Conservation (phyloP, 2,329 filamentous ascomycete species). For the Pseudogymnoascus sp. region DNA sequence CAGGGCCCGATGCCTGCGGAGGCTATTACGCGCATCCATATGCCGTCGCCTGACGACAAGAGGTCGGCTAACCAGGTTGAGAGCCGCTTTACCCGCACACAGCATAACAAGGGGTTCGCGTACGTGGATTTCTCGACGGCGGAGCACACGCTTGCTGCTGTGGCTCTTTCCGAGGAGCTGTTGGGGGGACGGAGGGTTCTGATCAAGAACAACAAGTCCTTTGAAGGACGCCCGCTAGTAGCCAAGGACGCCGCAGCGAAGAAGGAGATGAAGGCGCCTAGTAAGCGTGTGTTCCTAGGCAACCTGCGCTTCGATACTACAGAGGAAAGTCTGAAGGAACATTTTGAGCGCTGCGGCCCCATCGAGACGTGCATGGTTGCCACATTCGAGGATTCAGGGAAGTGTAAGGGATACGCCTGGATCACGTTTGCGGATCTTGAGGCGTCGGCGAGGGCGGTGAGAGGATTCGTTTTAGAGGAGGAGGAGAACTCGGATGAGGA, state of each 20-base stretch:
- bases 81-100: slow-evolving; percentile 22
- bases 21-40: slow-evolving; percentile 67
- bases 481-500: slow-evolving; percentile 35
- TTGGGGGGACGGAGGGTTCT: slow-evolving; percentile 69
- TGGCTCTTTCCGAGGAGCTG: slow-evolving; percentile 78
- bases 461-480: slow-evolving; percentile 68
- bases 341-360: slow-evolving; percentile 78
- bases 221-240: slow-evolving; percentile 78
- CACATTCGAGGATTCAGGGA: slow-evolving; percentile 92
- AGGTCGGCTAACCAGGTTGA: slow-evolving; percentile 26
- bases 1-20: slow-evolving; percentile 58
- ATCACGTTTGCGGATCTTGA: slow-evolving; percentile 78
- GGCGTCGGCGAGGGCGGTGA: slow-evolving; percentile 66
- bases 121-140: slow-evolving; percentile 80
- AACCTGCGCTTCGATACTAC: slow-evolving; percentile 78
- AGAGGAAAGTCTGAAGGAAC: slow-evolving; percentile 68
- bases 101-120: slow-evolving; percentile 79
- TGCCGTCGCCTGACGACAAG: slow-evolving; percentile 40
- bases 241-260: slow-evolving; percentile 28
- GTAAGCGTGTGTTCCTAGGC: slow-evolving; percentile 78
- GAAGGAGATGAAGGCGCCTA: slow-evolving; percentile 52
- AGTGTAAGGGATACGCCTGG: slow-evolving; percentile 97
- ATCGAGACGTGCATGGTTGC: slow-evolving; percentile 80
- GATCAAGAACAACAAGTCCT: slow-evolving; percentile 88
- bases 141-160: slow-evolving; percentile 60